Base-by-base conservation (phyloP, 2,329 filamentous ascomycete genomes). In the Pseudogymnoascus sp. region DNA sequence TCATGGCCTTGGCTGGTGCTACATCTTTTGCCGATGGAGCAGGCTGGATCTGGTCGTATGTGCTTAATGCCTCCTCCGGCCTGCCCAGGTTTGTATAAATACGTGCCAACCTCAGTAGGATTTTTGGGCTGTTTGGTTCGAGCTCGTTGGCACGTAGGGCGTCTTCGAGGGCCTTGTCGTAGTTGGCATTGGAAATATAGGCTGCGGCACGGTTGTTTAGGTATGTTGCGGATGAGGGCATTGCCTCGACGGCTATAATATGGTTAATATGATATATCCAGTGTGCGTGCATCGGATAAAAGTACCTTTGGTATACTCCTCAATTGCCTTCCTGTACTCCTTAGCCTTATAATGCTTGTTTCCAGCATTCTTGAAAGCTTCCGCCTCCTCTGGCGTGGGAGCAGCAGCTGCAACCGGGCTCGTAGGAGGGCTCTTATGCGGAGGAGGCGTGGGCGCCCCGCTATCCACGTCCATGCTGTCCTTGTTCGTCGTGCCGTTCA, bases 281-380 rank as follows among this genome's bases (percentile, higher is more conserved):
- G 38, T 8, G 36, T 23, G 16, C 33, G 36, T n/a, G 38, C 30
- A 4, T 38, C 19, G 45, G 35, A 42, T 39, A 52, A 62, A 64
- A 74, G 73, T 80, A 96, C 93, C 93, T 84, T 96, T 96, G 69
- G 90, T 91, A 75, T 97, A 99, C 75, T 97, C 91, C 68, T 90
- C 84, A 73, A 97, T 92, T 23, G 94, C 93, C 72, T 89, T 88
- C 64, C 82, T 78, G 75, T 93, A 99, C 72, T 97, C 90, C 73
- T 89, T 91, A 66, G 92, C 90, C 80, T 97, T 97, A 84, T 97
- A 99, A 72, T 91, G 93, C 72, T 94, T 94, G 79, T 99, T 99
- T 64, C 94, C 94, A 2, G 90, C 85, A 69, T 90, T 85, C 81
- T 99, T 99, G 83, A 88, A 96, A 11, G 86, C 82, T 77, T 99